A percentile compares a stretch with the other conserved stretches of the same genome.
These are phyloP conservation scores for Fraxinus albicans DNA, from an alignment of 305 asterid species.

Conservation along the genomic window DNA sequence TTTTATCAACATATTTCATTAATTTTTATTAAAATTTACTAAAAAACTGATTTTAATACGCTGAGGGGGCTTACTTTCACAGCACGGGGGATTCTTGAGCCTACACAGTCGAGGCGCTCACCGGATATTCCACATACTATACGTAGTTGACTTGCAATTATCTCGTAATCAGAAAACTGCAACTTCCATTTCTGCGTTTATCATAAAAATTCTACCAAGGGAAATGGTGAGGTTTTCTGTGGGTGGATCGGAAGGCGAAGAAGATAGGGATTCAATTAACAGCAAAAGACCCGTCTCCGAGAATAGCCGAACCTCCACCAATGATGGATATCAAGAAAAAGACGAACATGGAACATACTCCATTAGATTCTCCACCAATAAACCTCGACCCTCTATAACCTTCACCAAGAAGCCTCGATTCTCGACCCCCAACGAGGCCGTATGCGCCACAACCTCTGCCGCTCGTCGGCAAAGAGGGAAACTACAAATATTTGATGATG, in stretches of 20 bases:
- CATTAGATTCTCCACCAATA: neutral
- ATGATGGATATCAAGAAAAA: neutral
- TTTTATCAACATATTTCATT: no score
- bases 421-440: neutral
- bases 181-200: neutral
- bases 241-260: slow-evolving; percentile 41
- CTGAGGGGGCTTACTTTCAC: neutral
- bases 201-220: neutral
- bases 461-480: neutral
- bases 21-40: no score
- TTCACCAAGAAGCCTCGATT: neutral
- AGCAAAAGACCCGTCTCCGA: slow-evolving; percentile 29
- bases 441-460: neutral
- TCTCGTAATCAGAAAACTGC: neutral
- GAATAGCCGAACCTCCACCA: slow-evolving; percentile 16
- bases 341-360: neutral
- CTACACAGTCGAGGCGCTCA: neutral
- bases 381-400: neutral
- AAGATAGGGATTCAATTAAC: slow-evolving; percentile 21
- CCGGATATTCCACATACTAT: neutral
- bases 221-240: slow-evolving; percentile 45
- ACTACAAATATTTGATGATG: neutral
- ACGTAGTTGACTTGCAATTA: neutral
- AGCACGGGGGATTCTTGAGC: neutral
- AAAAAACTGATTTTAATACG: no score